Conservation (phyloP, 2,329 filamentous ascomycete species). For the Penicillium hesseltinei region DNA sequence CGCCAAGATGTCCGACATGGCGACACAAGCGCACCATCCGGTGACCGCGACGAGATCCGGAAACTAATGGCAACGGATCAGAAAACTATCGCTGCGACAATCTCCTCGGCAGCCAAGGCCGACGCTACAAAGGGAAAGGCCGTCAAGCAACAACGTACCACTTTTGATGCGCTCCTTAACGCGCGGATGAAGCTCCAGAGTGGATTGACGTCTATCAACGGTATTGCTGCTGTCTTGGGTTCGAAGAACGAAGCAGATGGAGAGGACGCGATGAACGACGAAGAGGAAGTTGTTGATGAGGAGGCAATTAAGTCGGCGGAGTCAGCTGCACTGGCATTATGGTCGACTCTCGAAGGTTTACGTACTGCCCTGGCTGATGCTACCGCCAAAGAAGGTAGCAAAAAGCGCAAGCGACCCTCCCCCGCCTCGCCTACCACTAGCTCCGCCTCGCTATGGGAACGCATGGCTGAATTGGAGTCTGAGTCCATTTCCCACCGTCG, state of each 20-base stretch:
- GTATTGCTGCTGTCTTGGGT: conserved; percentile 53
- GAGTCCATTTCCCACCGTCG: conserved; percentile 61
- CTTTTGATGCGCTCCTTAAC: conserved; percentile 86
- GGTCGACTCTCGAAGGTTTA: conserved; percentile 63
- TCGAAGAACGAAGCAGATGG: conserved; percentile 38
- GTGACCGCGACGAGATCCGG: conserved; percentile 59
- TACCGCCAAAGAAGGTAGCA: conserved; percentile 32
- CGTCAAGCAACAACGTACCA: conserved; percentile 78
- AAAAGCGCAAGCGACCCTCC: conserved; percentile 52
- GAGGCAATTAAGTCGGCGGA: conserved; percentile 73
- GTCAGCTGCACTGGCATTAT: conserved; percentile 77
- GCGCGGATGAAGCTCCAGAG: conserved; percentile 92
- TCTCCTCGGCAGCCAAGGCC: conserved; percentile 64
- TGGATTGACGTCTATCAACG: conserved; percentile 77
- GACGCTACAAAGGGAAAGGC: conserved; percentile 84
- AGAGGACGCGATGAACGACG: conserved; percentile 34
- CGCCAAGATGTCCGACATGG: not conserved
- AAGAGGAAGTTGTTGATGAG: conserved; percentile 20
- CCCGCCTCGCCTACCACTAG: conserved; percentile 52
- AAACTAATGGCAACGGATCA: conserved; percentile 68
- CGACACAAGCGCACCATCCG: conserved; percentile 14
- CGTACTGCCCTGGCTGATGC: conserved; percentile 41
- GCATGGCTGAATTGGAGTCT: conserved; percentile 66
- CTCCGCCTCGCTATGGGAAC: conserved; percentile 68
- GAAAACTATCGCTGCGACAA: conserved; percentile 62